Base-by-base conservation (phyloP, 129 eudicot genomes). In the Erigeron canadensis region DNA sequence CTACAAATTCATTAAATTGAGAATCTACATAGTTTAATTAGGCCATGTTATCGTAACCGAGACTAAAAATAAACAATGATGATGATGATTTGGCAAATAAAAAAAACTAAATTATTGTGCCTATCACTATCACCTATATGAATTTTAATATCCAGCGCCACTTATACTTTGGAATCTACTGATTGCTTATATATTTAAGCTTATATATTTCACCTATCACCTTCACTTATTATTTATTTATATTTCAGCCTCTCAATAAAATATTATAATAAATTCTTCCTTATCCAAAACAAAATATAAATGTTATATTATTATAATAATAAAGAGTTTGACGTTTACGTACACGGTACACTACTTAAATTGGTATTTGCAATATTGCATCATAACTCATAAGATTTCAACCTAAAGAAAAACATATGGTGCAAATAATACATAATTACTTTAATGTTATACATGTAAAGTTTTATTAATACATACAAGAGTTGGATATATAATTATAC, bases 161-260 rank as follows among this genome's bases (percentile, higher is more conserved):
- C 72, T 74, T 74, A 65, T 65, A 64, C 22, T n/a, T 64, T 54
- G 66, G 72, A 74, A 63, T 63, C 72, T 53, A 21, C 12, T 65
- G 72, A 10, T 8, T 65, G 57, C 79, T 75, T 75, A 75, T 53
- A 75, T 51, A 64, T 34, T 64, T 63, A n/a, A n/a, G n/a, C n/a
- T n/a, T n/a, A n/a, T n/a, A n/a, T n/a, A n/a, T n/a, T n/a, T n/a
- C n/a, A n/a, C n/a, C n/a, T n/a, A n/a, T n/a, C n/a, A 56, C 19
- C 12, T 15, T 21, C 44, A 21, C 78, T 41, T 74, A 74, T 74
- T 22, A 41, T 5, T 63, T 50, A 19, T 70, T 2, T 18, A 8
- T 18, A 8, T 17, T 70, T 34, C 10, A 54, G 55, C 54, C 39
- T 40, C 39, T n/a, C 12, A 11, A 70, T 5, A 41, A n/a, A n/a